Evolutionary conservation across 768 basidiomycete species (phyloP).

Genomic region (Lentinula aciculospora): DNA sequence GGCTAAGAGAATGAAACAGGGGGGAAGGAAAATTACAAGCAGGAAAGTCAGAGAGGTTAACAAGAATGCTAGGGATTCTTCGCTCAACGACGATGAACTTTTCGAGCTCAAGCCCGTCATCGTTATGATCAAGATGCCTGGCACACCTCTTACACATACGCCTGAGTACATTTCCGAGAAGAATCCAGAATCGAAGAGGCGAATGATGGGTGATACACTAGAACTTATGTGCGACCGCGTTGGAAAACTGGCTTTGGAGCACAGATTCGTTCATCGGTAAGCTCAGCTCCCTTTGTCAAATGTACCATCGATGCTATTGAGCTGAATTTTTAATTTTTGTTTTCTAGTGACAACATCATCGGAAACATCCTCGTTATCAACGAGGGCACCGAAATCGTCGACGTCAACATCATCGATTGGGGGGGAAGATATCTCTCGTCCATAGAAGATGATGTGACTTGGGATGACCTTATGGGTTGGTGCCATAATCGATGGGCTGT

Average conservation of each 20-base stretch:
- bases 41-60: not conserved
- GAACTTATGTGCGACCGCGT: not conserved
- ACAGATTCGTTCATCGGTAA: slow-evolving; percentile 2
- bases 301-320: not conserved
- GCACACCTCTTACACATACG: not conserved
- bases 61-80: not conserved
- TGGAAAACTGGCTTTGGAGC: not conserved
- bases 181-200: not conserved
- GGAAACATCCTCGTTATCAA: slow-evolving; percentile 2
- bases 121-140: slow-evolving; percentile 1
- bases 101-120: slow-evolving; percentile 5
- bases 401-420: slow-evolving; percentile 3
- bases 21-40: not conserved
- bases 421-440: slow-evolving; percentile 4
- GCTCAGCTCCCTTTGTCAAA: not conserved
- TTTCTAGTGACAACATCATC: slow-evolving; percentile 2
- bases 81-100: not conserved
- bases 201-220: slow-evolving; percentile 1
- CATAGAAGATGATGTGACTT: not conserved
- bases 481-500: slow-evolving; percentile 1
- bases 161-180: not conserved
- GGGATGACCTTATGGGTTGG: slow-evolving; percentile 5
- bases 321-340: not conserved
- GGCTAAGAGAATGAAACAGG: not conserved
- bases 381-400: not conserved